phyloP scores from a whole-genome alignment of 495 filamentous ascomycete species.

The Neurospora sp. region DNA sequence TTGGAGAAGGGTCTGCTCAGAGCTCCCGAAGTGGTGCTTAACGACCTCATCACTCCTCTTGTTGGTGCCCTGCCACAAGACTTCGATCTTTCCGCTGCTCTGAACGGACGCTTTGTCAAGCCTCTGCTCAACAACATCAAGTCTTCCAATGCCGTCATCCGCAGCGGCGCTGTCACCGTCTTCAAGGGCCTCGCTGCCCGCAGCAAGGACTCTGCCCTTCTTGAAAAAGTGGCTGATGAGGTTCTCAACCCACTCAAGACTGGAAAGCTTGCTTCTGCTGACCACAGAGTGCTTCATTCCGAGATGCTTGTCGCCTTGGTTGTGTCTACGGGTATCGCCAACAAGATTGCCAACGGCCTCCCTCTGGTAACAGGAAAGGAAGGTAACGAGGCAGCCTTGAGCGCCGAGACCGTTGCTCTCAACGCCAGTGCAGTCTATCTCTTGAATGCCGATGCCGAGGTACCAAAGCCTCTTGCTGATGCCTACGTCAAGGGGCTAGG shows the following conservation, averaged over 20 bases:
- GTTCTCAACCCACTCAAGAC: constrained; percentile 66
- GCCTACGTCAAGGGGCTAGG: constrained; percentile 68
- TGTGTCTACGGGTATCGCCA: constrained; percentile 43
- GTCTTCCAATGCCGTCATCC: constrained; percentile 69
- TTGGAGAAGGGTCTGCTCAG: constrained; percentile 82
- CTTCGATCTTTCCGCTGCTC: constrained; percentile 66
- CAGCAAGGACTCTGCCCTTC: constrained; percentile 43
- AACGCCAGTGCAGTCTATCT: constrained; percentile 48
- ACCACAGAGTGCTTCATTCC: constrained; percentile 71
- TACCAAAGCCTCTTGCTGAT: constrained; percentile 55
- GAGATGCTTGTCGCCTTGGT: constrained; percentile 62
- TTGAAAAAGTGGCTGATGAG: constrained; percentile 63
- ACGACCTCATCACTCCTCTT: constrained; percentile 61
- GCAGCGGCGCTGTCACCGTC: constrained; percentile 61
- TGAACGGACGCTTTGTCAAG: constrained; percentile 63
- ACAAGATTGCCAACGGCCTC: constrained; percentile 56
- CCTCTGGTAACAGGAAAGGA: constrained; percentile 61
- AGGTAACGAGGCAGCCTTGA: constrained; percentile 71
- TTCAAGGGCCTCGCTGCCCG: constrained; percentile 54
- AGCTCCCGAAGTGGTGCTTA: constrained; percentile 80
- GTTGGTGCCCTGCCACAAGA: constrained; percentile 54
- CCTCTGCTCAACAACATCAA: constrained; percentile 80
- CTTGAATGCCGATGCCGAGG: constrained; percentile 44
- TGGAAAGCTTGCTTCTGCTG: constrained; percentile 67
- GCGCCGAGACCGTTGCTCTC: constrained; percentile 62